These are phyloP conservation scores for Kalmusia sp. DNA, from an alignment of 2,329 filamentous ascomycete species.

Conservation along the genomic window DNA sequence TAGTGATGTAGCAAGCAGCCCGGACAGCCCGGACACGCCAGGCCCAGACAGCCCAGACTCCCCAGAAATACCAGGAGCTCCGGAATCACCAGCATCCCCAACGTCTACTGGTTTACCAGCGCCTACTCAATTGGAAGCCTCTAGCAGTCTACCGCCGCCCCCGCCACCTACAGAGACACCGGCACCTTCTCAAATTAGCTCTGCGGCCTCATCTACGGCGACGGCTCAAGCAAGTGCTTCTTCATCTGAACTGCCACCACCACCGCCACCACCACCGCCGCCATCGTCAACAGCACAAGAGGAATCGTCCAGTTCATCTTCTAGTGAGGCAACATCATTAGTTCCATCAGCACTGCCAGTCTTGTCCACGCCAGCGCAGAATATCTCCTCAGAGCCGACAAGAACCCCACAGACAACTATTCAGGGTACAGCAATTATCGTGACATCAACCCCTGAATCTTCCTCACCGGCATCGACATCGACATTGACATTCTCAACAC, in stretches of 20 bases:
- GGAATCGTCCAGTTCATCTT: background rate
- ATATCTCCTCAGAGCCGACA: background rate
- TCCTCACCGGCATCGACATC: background rate
- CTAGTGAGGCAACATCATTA: background rate
- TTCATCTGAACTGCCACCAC: conserved; percentile 2
- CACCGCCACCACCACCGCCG: conserved; percentile 8
- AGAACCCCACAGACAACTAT: background rate
- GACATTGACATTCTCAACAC: too few relatives aligned
- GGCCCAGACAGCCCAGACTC: conserved; percentile 29
- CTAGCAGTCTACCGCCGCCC: background rate
- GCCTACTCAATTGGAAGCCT: background rate
- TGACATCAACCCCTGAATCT: background rate
- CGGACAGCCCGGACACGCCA: background rate
- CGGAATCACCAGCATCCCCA: background rate
- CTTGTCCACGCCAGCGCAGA: background rate
- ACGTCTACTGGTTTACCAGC: conserved; percentile 1
- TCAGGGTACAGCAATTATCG: background rate
- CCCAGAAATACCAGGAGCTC: conserved; percentile 3
- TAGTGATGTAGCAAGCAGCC: background rate
- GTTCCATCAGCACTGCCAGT: background rate
- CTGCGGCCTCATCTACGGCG: background rate
- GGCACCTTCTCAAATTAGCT: background rate
- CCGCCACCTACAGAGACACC: background rate
- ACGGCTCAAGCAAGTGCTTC: background rate
- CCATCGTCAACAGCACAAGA: background rate